phyloP scores from a whole-genome alignment of 2,329 filamentous ascomycete genomes.

The Colletotrichum sp. region DNA sequence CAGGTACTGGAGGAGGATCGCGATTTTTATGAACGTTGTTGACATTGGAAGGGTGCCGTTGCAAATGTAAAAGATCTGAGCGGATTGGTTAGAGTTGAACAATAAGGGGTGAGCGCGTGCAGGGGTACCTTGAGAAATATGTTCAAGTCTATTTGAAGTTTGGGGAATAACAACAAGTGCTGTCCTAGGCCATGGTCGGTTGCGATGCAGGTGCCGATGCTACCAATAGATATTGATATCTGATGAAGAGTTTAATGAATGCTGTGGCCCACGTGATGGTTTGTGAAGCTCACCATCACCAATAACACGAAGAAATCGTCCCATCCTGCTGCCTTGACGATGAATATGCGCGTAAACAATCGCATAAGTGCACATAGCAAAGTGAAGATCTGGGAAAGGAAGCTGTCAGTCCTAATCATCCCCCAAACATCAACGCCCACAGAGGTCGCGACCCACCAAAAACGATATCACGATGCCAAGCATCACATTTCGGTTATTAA shows the following conservation, averaged over 20 bases:
- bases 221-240: constrained; percentile 3
- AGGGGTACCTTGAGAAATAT: neutral
- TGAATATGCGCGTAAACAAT: constrained; percentile 11
- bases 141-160: neutral
- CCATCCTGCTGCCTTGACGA: constrained; percentile 16
- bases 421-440: too few relatives aligned
- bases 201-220: neutral
- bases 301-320: constrained; percentile 22
- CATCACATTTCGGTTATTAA: constrained; percentile 15
- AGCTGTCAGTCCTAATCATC: neutral
- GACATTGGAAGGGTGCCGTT: constrained; percentile 21
- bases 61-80: constrained; percentile 21
- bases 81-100: neutral
- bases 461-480: constrained; percentile 21
- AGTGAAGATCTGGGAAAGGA: neutral
- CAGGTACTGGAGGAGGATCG: constrained; percentile 23
- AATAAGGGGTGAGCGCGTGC: rapidly evolving
- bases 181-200: neutral
- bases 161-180: neutral
- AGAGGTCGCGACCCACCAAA: neutral
- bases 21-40: constrained; percentile 23
- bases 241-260: neutral
- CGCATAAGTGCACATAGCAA: constrained; percentile 9
- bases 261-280: neutral
- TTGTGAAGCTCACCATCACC: constrained; percentile 3